Conservation (phyloP, 2,329 filamentous ascomycete species). For the Didymella pinodella region DNA sequence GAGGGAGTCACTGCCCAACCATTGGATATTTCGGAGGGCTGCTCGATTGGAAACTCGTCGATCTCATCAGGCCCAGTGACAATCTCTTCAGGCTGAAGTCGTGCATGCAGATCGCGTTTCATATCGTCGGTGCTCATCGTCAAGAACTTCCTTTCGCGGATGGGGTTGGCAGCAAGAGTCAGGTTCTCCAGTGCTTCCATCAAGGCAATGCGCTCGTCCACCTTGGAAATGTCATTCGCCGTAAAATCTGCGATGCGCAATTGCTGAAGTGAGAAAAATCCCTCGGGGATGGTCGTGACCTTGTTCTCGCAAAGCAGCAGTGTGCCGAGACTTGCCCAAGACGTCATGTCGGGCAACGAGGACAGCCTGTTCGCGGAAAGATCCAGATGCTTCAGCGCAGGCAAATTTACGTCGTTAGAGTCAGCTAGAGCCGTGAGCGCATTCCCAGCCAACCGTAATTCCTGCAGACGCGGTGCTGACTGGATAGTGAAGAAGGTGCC, state of each 20-base stretch:
- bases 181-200: slow-evolving; percentile 82
- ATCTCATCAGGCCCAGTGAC: slow-evolving; percentile 8
- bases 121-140: slow-evolving; percentile 81
- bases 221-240: slow-evolving; percentile 78
- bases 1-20: slow-evolving; percentile 46
- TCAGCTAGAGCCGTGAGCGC: slow-evolving; percentile 65
- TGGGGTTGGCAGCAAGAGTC: slow-evolving; percentile 84
- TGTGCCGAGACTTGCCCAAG: slow-evolving; percentile 76
- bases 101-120: slow-evolving; percentile 73
- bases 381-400: slow-evolving; percentile 75
- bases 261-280: slow-evolving; percentile 72
- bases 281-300: slow-evolving; percentile 76
- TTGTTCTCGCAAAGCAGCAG: slow-evolving; percentile 84
- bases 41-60: neutral
- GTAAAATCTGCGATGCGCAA: slow-evolving; percentile 83
- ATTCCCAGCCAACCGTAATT: slow-evolving; percentile 80
- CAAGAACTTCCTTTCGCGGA: slow-evolving; percentile 86
- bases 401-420: slow-evolving; percentile 65
- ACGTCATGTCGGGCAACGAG: slow-evolving; percentile 74
- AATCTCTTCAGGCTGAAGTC: slow-evolving; percentile 64
- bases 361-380: slow-evolving; percentile 83
- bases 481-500: slow-evolving; percentile 73
- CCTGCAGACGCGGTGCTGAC: slow-evolving; percentile 71
- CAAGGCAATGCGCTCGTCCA: slow-evolving; percentile 78
- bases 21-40: slow-evolving; percentile 5